Base-by-base conservation (phyloP, 169 alveolate species). In the Plasmodium billcollinsi region DNA sequence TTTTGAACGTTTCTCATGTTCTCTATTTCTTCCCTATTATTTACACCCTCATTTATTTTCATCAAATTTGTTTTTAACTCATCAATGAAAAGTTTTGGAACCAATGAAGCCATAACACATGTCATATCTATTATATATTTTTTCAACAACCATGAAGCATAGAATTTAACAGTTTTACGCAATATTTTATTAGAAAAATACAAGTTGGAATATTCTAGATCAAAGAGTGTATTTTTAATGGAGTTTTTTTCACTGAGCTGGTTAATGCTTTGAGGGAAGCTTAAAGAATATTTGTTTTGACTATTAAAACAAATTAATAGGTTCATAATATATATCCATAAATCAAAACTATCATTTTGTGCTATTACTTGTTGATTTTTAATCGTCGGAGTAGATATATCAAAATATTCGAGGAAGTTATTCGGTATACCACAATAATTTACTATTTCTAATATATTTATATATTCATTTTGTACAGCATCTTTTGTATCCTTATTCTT, bases 61-160 rank as follows among this genome's bases (percentile, higher is more conserved):
- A 7, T 58, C 21, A 52, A 56, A 33, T 65, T 83, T 39, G 73
- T 71, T 65, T 74, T 67, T 49, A 93, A 89, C 39, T 92, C 90
- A 12, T 66, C 89, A 29, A 90, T 73, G 52, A 93, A 67, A 69
- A 88, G 73, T 29, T 92, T 93, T 7, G 97, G 97, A 14, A 89
- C 39, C 52, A 95, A 74, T 3, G 93, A 93, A 63, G 95, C 93
- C 71, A 95, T 88, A 15, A 83, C 91, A 56, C 96, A 95, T 33
- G 89, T 73, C 24, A 93, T 69, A 62, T 93, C 95, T 8, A 95
- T 91, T 29, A 93, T 91, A 54, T 94, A 88, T 39, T 88, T 91
- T 52, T 94, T 75, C 20, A 94, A 50, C 11, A 95, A 74, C 95
- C 96, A 94, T 47, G 52, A 75, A 14, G 95, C 96, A 70, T 69